These are phyloP conservation scores for Ceratocystis variospora DNA, from an alignment of 2,329 filamentous ascomycete species.

Conservation along the genomic window DNA sequence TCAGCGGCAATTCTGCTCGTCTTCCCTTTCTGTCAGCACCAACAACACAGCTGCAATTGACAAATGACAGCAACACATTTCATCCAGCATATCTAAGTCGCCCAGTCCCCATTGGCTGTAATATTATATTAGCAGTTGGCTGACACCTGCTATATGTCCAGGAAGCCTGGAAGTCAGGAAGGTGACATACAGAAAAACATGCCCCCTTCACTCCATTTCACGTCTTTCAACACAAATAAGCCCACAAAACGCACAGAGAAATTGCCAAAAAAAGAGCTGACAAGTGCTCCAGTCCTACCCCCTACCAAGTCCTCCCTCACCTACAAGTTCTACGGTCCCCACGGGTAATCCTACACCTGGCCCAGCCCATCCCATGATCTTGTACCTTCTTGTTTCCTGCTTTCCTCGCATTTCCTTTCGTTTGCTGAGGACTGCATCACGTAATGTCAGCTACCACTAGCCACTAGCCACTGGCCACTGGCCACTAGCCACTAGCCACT, in stretches of 20 bases:
- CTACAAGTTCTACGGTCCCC: neutral
- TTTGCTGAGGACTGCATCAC: neutral
- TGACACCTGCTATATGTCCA: neutral
- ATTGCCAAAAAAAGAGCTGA: slow-evolving; percentile 9
- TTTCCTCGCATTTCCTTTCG: neutral
- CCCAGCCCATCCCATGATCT: neutral
- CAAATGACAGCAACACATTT: neutral
- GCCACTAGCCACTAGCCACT: too few relatives aligned
- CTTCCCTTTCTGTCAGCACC: neutral
- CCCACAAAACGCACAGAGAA: slow-evolving; percentile 4
- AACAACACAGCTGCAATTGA: neutral
- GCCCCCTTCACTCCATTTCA: neutral
- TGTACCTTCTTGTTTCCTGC: too few relatives aligned
- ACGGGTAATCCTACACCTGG: neutral
- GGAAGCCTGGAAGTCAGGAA: neutral
- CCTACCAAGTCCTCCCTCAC: too few relatives aligned
- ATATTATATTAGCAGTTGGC: neutral
- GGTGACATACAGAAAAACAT: neutral
- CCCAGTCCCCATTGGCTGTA: neutral
- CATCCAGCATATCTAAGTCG: neutral
- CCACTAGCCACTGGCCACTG: neutral
- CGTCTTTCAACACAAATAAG: neutral
- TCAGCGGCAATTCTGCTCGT: neutral
- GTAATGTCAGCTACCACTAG: neutral
- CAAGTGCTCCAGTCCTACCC: neutral